These are phyloP conservation scores for Phyllostachys edulis DNA, from an alignment of 176 grass and related monocot species.

Conservation along the genomic window DNA sequence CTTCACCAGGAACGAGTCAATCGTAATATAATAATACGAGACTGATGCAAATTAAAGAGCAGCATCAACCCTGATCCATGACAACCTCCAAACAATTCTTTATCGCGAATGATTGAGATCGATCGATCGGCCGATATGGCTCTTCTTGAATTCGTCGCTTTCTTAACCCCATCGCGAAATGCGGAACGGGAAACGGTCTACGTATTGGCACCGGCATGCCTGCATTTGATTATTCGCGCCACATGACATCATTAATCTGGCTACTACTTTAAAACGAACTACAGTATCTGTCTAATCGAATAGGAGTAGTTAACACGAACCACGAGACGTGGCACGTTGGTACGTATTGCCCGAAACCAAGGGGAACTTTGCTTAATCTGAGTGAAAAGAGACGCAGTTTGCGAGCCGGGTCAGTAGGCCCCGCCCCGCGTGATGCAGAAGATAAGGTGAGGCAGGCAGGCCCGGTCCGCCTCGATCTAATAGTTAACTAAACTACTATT, in stretches of 20 bases:
- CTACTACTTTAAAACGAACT: not conserved
- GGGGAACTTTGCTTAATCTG: not conserved
- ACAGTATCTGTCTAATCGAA: not conserved
- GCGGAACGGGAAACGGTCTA: constrained; percentile 36
- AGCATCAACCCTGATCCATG: constrained; percentile 11
- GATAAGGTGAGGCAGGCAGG: constrained; percentile 42
- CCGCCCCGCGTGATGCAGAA: constrained; percentile 49
- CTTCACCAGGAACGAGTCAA: constrained; percentile 29
- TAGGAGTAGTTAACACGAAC: not conserved
- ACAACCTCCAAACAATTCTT: constrained; percentile 27
- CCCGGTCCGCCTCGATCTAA: not conserved
- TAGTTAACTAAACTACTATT: constrained; percentile 30
- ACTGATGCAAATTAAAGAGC: constrained; percentile 11
- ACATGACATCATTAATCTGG: constrained; percentile 22
- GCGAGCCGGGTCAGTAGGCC: constrained; percentile 18
- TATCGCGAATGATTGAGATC: constrained; percentile 35
- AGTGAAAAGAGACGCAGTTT: not conserved
- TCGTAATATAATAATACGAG: constrained; percentile 24
- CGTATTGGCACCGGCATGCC: not conserved
- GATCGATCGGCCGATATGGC: not conserved
- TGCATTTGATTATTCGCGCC: not conserved
- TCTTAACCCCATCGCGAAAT: constrained; percentile 39
- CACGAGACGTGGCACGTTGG: not conserved
- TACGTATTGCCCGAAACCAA: not conserved
- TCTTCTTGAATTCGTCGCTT: not conserved